Conservation (phyloP, 768 basidiomycete species). For the Termitomyces sp. region DNA sequence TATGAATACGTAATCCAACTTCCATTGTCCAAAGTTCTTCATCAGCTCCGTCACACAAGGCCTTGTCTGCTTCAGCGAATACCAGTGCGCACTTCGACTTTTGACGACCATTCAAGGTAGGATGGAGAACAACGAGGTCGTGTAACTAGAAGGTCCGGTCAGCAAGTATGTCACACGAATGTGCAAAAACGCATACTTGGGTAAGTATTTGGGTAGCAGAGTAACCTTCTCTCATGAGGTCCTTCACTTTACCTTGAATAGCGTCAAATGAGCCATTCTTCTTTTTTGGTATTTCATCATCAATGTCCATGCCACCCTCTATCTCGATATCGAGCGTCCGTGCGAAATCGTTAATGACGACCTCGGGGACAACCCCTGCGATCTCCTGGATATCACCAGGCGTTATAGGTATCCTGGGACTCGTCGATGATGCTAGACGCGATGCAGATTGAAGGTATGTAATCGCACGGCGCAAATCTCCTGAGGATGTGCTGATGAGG, state of each 20-base stretch:
- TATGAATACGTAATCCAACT: slow-evolving; percentile 75
- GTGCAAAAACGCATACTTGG: slow-evolving; percentile 54
- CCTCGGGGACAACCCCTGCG: slow-evolving; percentile 87
- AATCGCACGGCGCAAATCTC: slow-evolving; percentile 94
- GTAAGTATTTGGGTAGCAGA: slow-evolving; percentile 84
- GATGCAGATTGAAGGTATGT: slow-evolving; percentile 97
- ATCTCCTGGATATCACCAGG: slow-evolving; percentile 89
- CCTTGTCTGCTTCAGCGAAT: slow-evolving; percentile 95
- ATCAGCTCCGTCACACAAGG: slow-evolving; percentile 92
- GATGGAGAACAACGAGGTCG: slow-evolving; percentile 82
- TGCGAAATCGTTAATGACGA: slow-evolving; percentile 65
- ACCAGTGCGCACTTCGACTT: slow-evolving; percentile 78
- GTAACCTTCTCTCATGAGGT: slow-evolving; percentile 83
- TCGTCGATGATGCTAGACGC: slow-evolving; percentile 72
- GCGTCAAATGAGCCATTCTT: slow-evolving; percentile 44
- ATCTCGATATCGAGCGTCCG: slow-evolving; percentile 67
- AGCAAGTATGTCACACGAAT: not conserved
- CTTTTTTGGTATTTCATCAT: slow-evolving; percentile 27
- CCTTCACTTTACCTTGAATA: slow-evolving; percentile 69
- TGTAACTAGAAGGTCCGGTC: slow-evolving; percentile 58
- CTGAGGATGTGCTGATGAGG: slow-evolving; percentile 76
- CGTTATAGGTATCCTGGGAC: slow-evolving; percentile 70
- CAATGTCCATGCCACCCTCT: slow-evolving; percentile 45
- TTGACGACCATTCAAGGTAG: slow-evolving; percentile 70
- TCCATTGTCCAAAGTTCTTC: slow-evolving; percentile 95